Conservation (phyloP, 495 filamentous ascomycete genomes). For the Amorphotheca resinae region DNA sequence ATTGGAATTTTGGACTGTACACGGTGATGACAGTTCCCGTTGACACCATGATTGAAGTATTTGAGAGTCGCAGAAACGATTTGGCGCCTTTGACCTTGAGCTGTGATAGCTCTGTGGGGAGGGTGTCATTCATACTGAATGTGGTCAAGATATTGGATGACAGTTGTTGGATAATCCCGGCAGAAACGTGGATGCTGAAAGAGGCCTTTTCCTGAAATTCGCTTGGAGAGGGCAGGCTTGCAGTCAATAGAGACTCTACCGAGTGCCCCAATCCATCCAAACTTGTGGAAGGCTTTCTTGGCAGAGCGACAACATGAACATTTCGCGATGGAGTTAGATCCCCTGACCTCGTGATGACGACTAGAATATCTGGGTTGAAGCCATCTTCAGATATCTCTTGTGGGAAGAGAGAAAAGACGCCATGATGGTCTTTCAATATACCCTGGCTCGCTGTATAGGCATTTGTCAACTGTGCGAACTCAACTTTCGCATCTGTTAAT, state of each 20-base stretch:
- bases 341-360: constrained; percentile 29
- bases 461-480: constrained; percentile 27
- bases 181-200: constrained; percentile 42
- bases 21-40: constrained; percentile 32
- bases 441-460: constrained; percentile 30
- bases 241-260: constrained; percentile 14
- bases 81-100: constrained; percentile 22
- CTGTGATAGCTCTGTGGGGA: constrained; percentile 13
- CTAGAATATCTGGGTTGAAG: constrained; percentile 34
- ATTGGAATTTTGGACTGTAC: constrained; percentile 55
- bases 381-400: constrained; percentile 31
- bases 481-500: constrained; percentile 20
- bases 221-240: not conserved
- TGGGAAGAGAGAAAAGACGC: constrained; percentile 22
- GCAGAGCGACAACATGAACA: constrained; percentile 33
- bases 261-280: constrained; percentile 6
- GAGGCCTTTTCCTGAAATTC: not conserved
- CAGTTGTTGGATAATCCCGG: constrained; percentile 43
- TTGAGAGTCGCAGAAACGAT: constrained; percentile 41
- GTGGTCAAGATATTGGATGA: constrained; percentile 29
- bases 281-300: constrained; percentile 16
- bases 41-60: constrained; percentile 35
- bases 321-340: constrained; percentile 20
- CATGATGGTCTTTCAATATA: constrained; percentile 32
- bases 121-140: constrained; percentile 32